A percentile compares a stretch with the other conserved stretches of the same genome.
Conservation (phyloP, 2,329 filamentous ascomycete species). For the Clonostachys rosea region DNA sequence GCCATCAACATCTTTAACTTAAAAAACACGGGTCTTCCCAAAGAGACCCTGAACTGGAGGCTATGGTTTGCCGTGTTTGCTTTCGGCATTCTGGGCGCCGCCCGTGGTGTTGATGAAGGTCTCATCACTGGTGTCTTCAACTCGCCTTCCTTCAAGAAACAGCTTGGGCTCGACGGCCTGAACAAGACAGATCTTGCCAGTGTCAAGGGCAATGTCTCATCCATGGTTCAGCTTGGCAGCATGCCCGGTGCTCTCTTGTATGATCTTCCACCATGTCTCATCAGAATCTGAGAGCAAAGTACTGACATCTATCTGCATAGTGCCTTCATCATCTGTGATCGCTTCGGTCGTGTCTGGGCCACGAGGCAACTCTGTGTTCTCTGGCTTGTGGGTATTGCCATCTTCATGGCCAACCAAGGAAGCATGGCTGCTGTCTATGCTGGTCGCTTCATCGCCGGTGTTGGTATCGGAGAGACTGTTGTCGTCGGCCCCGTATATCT, state of each 20-base stretch:
- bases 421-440: slow-evolving; percentile 44
- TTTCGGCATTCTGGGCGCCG: slow-evolving; percentile 5
- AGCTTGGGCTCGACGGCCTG: slow-evolving; percentile 2
- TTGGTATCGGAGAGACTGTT: slow-evolving; percentile 51
- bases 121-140: slow-evolving; percentile 5
- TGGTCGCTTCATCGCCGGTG: slow-evolving; percentile 48
- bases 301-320: slow-evolving; percentile 14
- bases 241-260: slow-evolving; percentile 47
- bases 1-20: slow-evolving; percentile 5
- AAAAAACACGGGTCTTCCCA: slow-evolving; percentile 4
- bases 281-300: neutral
- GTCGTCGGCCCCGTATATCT: slow-evolving; percentile 60
- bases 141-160: slow-evolving; percentile 2
- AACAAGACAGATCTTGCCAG: neutral
- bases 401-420: slow-evolving; percentile 39
- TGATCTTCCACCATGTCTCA: neutral
- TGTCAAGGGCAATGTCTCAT: slow-evolving; percentile 4
- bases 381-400: slow-evolving; percentile 42
- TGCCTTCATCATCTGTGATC: slow-evolving; percentile 42
- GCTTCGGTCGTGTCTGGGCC: slow-evolving; percentile 45
- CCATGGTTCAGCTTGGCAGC: slow-evolving; percentile 4
- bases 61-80: slow-evolving; percentile 6
- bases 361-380: slow-evolving; percentile 40
- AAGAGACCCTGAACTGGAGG: slow-evolving; percentile 5
- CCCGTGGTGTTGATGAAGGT: slow-evolving; percentile 6